A percentile compares a stretch with the other conserved stretches of the same genome.
Evolutionary conservation across 495 filamentous ascomycete genomes (phyloP).

Genomic region (Aspergillus ostianus): DNA sequence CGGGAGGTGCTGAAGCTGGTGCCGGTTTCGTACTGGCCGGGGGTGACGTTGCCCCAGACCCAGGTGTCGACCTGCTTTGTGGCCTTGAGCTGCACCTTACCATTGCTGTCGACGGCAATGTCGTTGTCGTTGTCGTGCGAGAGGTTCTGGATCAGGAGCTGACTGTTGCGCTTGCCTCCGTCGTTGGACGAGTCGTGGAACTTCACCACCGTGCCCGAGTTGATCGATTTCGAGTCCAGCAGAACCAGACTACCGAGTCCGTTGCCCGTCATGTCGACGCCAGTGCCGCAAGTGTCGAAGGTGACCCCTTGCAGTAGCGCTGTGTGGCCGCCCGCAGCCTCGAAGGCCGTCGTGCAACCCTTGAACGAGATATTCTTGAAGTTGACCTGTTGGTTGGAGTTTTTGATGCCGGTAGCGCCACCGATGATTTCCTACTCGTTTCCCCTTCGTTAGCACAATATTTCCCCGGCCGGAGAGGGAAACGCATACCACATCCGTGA

Average conservation of each 20-base stretch:
- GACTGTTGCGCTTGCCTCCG: slow-evolving; percentile 31
- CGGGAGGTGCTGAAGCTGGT: slow-evolving; percentile 21
- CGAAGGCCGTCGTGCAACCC: slow-evolving; percentile 37
- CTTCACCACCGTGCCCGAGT: slow-evolving; percentile 49
- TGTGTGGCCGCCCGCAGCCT: slow-evolving; percentile 38
- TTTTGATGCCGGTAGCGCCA: slow-evolving; percentile 47
- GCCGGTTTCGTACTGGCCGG: slow-evolving; percentile 30
- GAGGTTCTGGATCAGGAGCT: slow-evolving; percentile 39
- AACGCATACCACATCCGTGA: slow-evolving; percentile 48
- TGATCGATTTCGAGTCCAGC: slow-evolving; percentile 39
- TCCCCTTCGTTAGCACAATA: slow-evolving; percentile 24
- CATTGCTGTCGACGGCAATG: slow-evolving; percentile 33
- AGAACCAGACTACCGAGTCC: slow-evolving; percentile 52
- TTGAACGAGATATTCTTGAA: slow-evolving; percentile 48
- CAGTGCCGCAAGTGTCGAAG: slow-evolving; percentile 33
- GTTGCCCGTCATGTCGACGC: slow-evolving; percentile 35
- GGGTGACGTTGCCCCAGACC: slow-evolving; percentile 39
- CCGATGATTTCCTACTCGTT: slow-evolving; percentile 37
- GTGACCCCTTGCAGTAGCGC: slow-evolving; percentile 38
- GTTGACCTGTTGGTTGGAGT: slow-evolving; percentile 53
- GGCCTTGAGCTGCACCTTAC: slow-evolving; percentile 44
- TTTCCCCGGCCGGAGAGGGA: background rate
- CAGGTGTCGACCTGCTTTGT: slow-evolving; percentile 43
- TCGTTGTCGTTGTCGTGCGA: slow-evolving; percentile 24
- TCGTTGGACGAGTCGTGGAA: slow-evolving; percentile 44